Evolutionary conservation across 2,329 filamentous ascomycete genomes (phyloP).

Genomic region (Orbilia blumenaviensis): DNA sequence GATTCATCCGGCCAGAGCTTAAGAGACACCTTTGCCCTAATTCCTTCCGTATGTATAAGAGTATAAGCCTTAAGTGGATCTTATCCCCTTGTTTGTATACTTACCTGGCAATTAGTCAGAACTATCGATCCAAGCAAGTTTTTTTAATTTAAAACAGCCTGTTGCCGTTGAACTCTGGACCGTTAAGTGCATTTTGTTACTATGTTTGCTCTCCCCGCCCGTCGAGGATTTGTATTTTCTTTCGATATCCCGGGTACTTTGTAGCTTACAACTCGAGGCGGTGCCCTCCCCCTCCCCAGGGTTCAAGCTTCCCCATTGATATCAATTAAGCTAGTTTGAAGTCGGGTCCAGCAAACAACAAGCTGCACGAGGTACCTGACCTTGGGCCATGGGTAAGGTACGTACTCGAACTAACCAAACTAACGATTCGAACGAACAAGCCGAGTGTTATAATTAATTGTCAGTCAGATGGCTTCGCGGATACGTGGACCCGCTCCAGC

Average conservation of each 20-base stretch:
- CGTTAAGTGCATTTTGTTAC: too few species aligned
- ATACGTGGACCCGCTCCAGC: not conserved
- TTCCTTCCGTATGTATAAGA: too few species aligned
- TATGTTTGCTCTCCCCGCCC: not conserved
- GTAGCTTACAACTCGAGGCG: not conserved
- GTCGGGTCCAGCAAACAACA: too few species aligned
- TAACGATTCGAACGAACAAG: not conserved
- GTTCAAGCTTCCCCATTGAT: conserved; percentile 45
- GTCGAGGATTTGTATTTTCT: not conserved
- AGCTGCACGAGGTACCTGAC: too few species aligned
- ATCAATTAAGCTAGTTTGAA: too few species aligned
- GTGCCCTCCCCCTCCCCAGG: conserved; percentile 29
- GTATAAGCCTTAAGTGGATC: too few species aligned
- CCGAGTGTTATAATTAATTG: too few species aligned
- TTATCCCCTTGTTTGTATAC: too few species aligned
- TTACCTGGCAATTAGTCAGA: not conserved
- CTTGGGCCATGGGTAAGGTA: too few species aligned
- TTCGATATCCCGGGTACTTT: not conserved
- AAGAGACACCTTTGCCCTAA: too few species aligned
- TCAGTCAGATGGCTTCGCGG: not conserved
- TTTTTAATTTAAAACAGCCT: not conserved
- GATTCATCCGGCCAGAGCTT: too few species aligned
- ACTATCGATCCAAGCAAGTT: not conserved
- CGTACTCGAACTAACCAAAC: too few species aligned
- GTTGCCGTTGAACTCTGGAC: not conserved